phyloP scores from a whole-genome alignment of 352 stramenopile species.

The Blastocystis sp. region DNA sequence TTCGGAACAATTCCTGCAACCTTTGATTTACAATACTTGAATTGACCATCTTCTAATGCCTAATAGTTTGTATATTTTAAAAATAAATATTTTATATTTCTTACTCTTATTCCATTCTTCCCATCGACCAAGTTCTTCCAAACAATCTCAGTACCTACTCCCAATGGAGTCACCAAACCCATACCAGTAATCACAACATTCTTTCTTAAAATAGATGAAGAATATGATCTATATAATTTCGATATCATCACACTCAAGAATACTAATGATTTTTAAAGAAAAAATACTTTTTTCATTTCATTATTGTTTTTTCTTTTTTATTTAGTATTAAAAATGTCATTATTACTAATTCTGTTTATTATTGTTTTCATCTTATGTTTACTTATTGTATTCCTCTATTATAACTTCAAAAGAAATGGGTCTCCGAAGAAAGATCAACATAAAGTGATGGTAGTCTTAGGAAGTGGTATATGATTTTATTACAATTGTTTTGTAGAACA shows the following conservation, averaged over 20 bases:
- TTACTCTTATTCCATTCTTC: slow-evolving; percentile 53
- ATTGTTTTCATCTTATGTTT: slow-evolving; percentile 10
- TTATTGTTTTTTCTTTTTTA: slow-evolving; percentile 32
- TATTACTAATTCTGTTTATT: slow-evolving; percentile 1
- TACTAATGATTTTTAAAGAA: too few species aligned
- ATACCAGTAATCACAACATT: slow-evolving; percentile 71
- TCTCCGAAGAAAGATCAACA: not conserved
- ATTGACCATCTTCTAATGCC: slow-evolving; percentile 45
- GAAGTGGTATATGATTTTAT: slow-evolving; percentile 36
- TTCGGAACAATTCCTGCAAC: slow-evolving; percentile 55
- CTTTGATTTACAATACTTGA: slow-evolving; percentile 52
- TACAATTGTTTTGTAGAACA: not conserved
- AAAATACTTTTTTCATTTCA: not conserved
- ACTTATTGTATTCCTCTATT: not conserved
- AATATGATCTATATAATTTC: too few species aligned
- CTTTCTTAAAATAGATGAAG: slow-evolving; percentile 40
- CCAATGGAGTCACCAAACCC: slow-evolving; percentile 66
- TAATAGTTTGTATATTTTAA: not conserved
- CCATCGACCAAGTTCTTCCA: slow-evolving; percentile 61
- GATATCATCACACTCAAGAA: too few species aligned
- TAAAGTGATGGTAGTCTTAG: slow-evolving; percentile 31
- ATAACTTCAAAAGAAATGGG: slow-evolving; percentile 16
- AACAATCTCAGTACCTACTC: slow-evolving; percentile 55
- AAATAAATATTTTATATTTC: not conserved
- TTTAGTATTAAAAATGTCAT: not conserved